Evolutionary conservation across 768 basidiomycete genomes (phyloP).

Genomic region (Suillus variegatus): DNA sequence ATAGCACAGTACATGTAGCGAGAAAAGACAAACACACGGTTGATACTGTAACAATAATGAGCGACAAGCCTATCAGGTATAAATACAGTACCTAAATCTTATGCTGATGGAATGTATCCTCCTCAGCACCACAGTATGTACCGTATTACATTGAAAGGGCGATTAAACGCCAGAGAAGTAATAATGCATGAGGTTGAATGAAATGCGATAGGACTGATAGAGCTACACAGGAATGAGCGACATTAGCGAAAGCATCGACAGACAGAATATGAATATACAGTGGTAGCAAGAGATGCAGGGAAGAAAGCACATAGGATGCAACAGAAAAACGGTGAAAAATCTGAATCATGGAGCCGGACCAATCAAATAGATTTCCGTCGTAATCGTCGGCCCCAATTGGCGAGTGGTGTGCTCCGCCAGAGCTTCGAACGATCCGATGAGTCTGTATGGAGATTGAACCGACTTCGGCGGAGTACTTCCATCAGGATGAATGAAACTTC

Average conservation of each 20-base stretch:
- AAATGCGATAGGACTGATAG: conserved; percentile 4
- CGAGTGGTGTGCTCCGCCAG: conserved; percentile 39
- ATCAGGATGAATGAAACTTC: conserved; percentile 64
- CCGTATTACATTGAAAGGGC: background rate
- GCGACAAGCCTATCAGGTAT: conserved; percentile 1
- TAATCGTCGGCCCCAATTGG: conserved; percentile 31
- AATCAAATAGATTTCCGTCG: conserved; percentile 29
- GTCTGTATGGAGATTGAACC: conserved; percentile 53
- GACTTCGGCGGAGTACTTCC: conserved; percentile 62
- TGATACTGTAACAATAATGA: background rate
- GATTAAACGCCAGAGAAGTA: background rate
- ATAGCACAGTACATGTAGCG: no score
- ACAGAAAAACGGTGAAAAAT: background rate
- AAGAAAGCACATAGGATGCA: conserved; percentile 7
- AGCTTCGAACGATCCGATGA: conserved; percentile 48
- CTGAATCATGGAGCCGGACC: background rate
- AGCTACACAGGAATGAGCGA: conserved; percentile 10
- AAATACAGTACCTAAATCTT: background rate
- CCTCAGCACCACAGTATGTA: background rate
- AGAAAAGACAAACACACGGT: background rate
- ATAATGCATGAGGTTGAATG: conserved; percentile 5
- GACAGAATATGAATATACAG: background rate
- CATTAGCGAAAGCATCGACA: conserved; percentile 2
- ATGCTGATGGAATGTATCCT: background rate
- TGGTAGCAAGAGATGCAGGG: conserved; percentile 1